Base-by-base conservation (phyloP, 176 grass and related monocot genomes). In the Carex parvula region DNA sequence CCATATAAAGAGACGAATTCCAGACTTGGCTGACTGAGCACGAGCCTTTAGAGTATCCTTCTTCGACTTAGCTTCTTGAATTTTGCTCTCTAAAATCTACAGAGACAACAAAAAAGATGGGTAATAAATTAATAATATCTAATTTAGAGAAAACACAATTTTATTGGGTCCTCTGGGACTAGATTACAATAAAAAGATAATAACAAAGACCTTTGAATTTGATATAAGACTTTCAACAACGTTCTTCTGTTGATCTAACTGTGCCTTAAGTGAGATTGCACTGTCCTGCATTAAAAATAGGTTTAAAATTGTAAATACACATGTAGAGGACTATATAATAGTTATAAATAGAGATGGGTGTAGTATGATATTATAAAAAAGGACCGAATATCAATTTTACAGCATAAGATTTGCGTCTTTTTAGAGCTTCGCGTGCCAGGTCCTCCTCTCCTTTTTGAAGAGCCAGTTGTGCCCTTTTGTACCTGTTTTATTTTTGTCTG, bases 401-500 rank as follows among this genome's bases (percentile, higher is more conserved):
- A 95, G 96, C 91, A 90, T 99, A 95, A 87, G 96, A 99, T 95
- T 99, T 99, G 67, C 93, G 89, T 32, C 96, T 91, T 86, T 99
- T 99, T 72, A 99, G 91, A 70, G 96, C 96, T 86, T 99, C 96
- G 54, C 93, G 96, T 57, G 96, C 93, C 90, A 98, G 96, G 70
- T 95, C 93, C 71, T 98, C 96, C 1, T 98, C 96, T 17, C 93
- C 93, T 89, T 95, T 98, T 58, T 90, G 87, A 89, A 98, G 96
- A 88, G 96, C 96, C 55, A 98, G 89, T 59, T 98, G 96, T 84
- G 96, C 96, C 85, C 91, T 93, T 14, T 84, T 85, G 60, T 97
- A 94, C 92, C 92, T 97, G 82, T 3, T 82, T 87, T 66, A 12
- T 64, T 84, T 55, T 55, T 13, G 15, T 16, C 48, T 48, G 22